Evolutionary conservation across 768 basidiomycete genomes (phyloP).

Genomic region (Rubroboletus pulcherrimus): DNA sequence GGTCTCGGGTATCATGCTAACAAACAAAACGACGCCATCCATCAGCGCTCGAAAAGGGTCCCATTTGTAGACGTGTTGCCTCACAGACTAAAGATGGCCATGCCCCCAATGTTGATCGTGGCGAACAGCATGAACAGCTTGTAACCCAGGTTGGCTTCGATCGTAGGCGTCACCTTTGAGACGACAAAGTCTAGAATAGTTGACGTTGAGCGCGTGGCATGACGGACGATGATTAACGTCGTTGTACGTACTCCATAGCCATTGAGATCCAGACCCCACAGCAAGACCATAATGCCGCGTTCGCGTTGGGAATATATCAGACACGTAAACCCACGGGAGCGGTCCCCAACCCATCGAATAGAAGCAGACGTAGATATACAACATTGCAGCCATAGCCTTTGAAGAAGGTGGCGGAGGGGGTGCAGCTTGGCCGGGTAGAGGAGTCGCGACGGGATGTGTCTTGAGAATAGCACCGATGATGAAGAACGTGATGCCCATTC

Average conservation of each 20-base stretch:
- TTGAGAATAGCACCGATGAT: conserved; percentile 84
- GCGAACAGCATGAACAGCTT: conserved; percentile 79
- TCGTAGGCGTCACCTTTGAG: conserved; percentile 63
- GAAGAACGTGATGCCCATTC: conserved; percentile 79
- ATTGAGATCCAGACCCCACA: conserved; percentile 72
- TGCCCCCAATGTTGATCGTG: conserved; percentile 66
- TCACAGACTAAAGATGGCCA: conserved; percentile 65
- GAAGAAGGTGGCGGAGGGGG: conserved; percentile 45
- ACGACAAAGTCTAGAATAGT: conserved; percentile 57
- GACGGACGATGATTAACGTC: neutral
- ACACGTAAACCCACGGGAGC: conserved; percentile 62
- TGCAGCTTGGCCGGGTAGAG: conserved; percentile 37
- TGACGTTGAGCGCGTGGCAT: neutral
- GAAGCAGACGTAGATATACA: conserved; percentile 85
- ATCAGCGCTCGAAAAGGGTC: neutral
- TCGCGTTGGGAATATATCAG: conserved; percentile 85
- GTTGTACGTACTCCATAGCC: conserved; percentile 66
- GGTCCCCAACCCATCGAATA: conserved; percentile 88
- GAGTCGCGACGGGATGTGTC: conserved; percentile 55
- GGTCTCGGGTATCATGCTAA: conserved; percentile 58
- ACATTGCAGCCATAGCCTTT: conserved; percentile 80
- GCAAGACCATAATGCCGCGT: conserved; percentile 80
- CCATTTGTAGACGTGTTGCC: conserved; percentile 4
- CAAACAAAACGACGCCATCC: neutral
- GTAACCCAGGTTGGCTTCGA: conserved; percentile 60